Conservation (phyloP, 2,329 filamentous ascomycete genomes). For the Pochonia chlamydosporia region DNA sequence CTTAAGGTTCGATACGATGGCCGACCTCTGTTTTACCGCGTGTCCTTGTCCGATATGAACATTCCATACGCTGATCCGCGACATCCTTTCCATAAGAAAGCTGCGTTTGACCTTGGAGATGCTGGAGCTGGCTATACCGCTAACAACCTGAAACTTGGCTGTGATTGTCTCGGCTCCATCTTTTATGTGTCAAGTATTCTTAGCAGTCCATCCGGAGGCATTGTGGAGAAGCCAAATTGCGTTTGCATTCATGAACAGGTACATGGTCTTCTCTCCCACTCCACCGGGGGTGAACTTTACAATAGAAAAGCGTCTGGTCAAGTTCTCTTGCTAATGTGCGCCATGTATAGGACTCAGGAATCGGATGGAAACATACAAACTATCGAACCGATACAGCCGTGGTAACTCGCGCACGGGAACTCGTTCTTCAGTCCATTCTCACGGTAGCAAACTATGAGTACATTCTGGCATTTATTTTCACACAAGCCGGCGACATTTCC, state of each 20-base stretch:
- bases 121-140: constrained; percentile 45
- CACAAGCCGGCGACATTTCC: constrained; percentile 39
- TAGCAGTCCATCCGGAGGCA: too few species aligned
- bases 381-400: constrained; percentile 48
- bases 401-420: constrained; percentile 44
- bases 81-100: constrained; percentile 42
- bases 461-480: constrained; percentile 34
- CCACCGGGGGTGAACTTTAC: too few species aligned
- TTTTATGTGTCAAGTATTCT: not conserved
- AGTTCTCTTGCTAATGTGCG: too few species aligned
- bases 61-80: constrained; percentile 60
- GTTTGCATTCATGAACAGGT: not conserved
- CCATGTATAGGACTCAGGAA: too few species aligned
- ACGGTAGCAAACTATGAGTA: constrained; percentile 58
- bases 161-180: constrained; percentile 43
- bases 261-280: too few species aligned
- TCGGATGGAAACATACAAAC: constrained; percentile 55
- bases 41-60: constrained; percentile 60
- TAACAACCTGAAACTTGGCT: constrained; percentile 61
- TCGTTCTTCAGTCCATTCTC: constrained; percentile 53
- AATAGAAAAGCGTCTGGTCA: too few species aligned
- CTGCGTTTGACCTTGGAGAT: constrained; percentile 66
- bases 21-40: constrained; percentile 45
- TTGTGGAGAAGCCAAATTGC: too few species aligned
- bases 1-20: constrained; percentile 61